These are phyloP conservation scores for Penicillium ucsense DNA, from an alignment of 495 filamentous ascomycete genomes.

Conservation along the genomic window DNA sequence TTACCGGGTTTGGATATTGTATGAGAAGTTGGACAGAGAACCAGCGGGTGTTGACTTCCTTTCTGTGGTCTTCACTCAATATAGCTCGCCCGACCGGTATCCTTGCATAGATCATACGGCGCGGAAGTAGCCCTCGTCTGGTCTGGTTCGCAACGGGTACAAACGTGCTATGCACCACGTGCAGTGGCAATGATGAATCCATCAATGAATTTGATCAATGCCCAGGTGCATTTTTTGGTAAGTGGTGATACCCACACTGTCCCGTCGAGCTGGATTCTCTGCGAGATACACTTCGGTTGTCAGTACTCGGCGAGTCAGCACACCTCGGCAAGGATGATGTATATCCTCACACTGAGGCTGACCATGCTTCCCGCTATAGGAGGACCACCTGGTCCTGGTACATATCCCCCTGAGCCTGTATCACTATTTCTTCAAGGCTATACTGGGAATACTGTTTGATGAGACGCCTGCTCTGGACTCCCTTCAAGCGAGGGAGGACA, in stretches of 20 bases:
- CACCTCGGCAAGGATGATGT: not conserved
- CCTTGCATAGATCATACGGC: no score
- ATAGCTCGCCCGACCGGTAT: no score
- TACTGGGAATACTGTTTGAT: constrained; percentile 75
- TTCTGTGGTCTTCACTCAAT: no score
- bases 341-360: not conserved
- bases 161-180: not conserved
- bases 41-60: no score
- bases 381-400: constrained; percentile 76
- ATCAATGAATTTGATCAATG: constrained; percentile 41
- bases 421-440: constrained; percentile 68
- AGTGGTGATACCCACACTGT: constrained; percentile 11
- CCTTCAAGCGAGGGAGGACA: constrained; percentile 8
- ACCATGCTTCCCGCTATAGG: constrained; percentile 41
- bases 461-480: constrained; percentile 28
- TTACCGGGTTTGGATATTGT: no score
- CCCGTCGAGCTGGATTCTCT: no score
- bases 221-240: constrained; percentile 48
- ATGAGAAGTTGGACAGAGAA: no score
- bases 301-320: no score
- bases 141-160: not conserved
- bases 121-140: no score
- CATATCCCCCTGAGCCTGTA: constrained; percentile 85
- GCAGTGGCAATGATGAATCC: constrained; percentile 29
- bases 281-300: no score